These are phyloP conservation scores for Escovopsis sp. DNA, from an alignment of 2,329 filamentous ascomycete species.

Conservation along the genomic window DNA sequence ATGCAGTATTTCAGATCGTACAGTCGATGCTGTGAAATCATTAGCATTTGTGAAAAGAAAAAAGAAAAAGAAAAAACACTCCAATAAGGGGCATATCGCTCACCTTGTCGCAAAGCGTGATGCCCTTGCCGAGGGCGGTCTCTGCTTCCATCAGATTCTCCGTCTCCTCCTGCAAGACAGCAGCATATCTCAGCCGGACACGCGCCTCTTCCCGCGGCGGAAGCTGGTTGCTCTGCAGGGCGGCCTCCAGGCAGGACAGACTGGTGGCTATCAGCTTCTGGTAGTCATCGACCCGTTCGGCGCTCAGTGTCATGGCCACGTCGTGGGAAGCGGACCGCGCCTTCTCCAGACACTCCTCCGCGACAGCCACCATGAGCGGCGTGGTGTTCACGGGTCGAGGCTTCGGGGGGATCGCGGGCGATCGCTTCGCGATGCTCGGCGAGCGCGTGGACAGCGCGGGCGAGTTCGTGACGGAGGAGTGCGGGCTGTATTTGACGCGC, in stretches of 20 bases:
- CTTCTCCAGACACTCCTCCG: conserved; percentile 59
- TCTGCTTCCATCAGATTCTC: conserved; percentile 63
- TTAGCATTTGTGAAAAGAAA: neutral
- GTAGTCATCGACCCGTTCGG: conserved; percentile 45
- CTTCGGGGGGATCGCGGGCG: conserved; percentile 26
- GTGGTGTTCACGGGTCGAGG: conserved; percentile 34
- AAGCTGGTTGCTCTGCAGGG: conserved; percentile 45
- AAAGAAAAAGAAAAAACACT: neutral
- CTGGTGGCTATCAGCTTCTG: conserved; percentile 59
- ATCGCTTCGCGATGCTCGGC: conserved; percentile 26
- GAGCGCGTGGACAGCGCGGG: conserved; percentile 26
- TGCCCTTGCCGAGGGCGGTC: conserved; percentile 55
- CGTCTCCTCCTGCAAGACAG: conserved; percentile 58
- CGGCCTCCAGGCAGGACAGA: conserved; percentile 56
- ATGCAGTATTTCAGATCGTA: conserved; percentile 62
- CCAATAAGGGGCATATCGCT: conserved; percentile 1
- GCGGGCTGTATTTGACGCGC: conserved; percentile 22
- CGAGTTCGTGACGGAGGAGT: conserved; percentile 26
- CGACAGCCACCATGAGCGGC: conserved; percentile 52
- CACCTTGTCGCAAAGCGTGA: conserved; percentile 53
- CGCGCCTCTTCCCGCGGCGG: conserved; percentile 54
- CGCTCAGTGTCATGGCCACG: conserved; percentile 22
- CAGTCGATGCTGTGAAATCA: conserved; percentile 21
- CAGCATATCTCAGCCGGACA: conserved; percentile 56
- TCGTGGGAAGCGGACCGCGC: conserved; percentile 43